phyloP scores from a whole-genome alignment of 208 protist species.

The Wallacemonas sp. region DNA sequence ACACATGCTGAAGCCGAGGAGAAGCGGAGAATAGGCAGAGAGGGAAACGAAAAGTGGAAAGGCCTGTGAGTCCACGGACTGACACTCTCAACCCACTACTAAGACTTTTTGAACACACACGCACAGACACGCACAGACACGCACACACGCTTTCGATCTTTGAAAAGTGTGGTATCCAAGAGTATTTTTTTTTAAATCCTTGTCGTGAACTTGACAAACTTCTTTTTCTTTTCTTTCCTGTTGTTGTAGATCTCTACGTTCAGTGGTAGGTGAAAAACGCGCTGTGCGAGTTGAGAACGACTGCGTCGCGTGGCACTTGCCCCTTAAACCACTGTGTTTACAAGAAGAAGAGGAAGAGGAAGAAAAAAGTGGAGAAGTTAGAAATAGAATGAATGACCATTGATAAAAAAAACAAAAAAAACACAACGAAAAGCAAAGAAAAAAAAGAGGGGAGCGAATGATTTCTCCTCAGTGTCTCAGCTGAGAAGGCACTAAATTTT shows the following conservation, averaged over 20 bases:
- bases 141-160: no score
- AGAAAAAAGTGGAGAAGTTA: neutral
- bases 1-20: neutral
- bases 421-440: conserved; percentile 10
- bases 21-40: neutral
- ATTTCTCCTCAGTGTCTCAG: neutral
- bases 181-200: no score
- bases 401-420: conserved; percentile 13
- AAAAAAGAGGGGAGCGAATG: neutral
- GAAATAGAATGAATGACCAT: neutral
- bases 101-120: neutral
- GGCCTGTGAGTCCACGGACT: no score
- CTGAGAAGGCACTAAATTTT: no score
- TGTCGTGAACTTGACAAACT: neutral
- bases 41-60: neutral
- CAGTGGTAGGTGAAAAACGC: no score
- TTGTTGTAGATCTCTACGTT: no score
- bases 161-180: no score
- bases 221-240: neutral
- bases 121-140: neutral
- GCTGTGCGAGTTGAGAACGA: no score
- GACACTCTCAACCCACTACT: no score
- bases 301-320: no score
- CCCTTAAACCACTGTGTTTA: no score
- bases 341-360: conserved; percentile 14